A percentile compares a stretch with the other conserved stretches of the same genome.
These are phyloP conservation scores for Pseudocercospora macadamiae DNA, from an alignment of 2,329 filamentous ascomycete species.

Conservation along the genomic window DNA sequence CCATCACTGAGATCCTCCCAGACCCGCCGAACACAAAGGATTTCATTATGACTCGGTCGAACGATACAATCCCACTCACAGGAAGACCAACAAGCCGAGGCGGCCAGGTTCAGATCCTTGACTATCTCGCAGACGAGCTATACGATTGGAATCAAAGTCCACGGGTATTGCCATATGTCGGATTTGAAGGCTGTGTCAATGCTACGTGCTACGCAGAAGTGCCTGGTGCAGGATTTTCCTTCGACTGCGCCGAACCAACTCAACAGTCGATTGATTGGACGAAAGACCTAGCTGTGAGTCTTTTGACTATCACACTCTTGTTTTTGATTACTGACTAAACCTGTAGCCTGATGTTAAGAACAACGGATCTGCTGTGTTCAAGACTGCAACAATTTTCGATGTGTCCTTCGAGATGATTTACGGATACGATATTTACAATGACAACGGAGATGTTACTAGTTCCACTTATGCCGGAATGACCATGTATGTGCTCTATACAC, in stretches of 20 bases:
- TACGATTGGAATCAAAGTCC: conserved; percentile 5
- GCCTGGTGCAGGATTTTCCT: conserved; percentile 23
- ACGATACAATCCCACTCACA: neutral
- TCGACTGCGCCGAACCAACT: conserved; percentile 22
- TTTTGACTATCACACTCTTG: no score
- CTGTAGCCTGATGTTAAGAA: neutral
- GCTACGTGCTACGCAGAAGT: conserved; percentile 20
- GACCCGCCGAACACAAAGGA: neutral
- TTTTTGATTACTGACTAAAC: no score
- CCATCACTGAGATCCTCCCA: neutral
- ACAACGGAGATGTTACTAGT: neutral
- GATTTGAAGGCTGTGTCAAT: conserved; percentile 7
- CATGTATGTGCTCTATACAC: neutral
- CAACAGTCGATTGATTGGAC: neutral
- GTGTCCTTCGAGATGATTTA: neutral
- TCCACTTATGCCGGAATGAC: neutral
- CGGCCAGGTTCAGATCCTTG: neutral
- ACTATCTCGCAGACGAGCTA: neutral
- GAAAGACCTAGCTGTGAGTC: neutral
- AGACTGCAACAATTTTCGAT: neutral
- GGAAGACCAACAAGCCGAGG: neutral
- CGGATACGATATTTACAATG: neutral
- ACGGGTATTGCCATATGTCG: neutral
- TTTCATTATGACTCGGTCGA: neutral
- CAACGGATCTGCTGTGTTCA: neutral